Evolutionary conservation across 306 rosid genomes (phyloP).

Genomic region (Gastrolobium bilobum): DNA sequence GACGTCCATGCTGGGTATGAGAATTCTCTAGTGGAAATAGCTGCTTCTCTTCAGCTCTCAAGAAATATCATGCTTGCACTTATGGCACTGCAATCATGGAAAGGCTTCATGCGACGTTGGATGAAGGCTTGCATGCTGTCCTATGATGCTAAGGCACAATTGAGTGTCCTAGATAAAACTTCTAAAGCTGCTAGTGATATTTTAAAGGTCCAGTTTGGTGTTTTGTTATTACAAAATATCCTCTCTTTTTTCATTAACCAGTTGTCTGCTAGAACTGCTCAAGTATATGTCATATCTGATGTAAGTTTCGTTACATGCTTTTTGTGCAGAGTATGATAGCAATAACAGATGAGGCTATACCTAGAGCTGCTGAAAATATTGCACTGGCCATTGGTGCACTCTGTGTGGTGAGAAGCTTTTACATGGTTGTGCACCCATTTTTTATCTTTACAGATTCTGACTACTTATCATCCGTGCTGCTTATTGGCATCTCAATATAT

Average conservation of each 20-base stretch:
- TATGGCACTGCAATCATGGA: conserved; percentile 91
- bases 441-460: conserved; percentile 39
- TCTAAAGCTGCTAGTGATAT: conserved; percentile 82
- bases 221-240: conserved; percentile 44
- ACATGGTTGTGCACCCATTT: conserved; percentile 34
- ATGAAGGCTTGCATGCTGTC: conserved; percentile 69
- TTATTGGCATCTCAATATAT: conserved; percentile 32
- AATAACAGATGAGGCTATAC: conserved; percentile 77
- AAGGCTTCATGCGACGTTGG: conserved; percentile 85
- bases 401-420: conserved; percentile 73
- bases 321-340: conserved; percentile 72
- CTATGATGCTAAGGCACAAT: conserved; percentile 65
- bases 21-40: conserved; percentile 77
- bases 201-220: conserved; percentile 67
- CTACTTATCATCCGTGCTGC: conserved; percentile 25
- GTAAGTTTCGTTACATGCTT: conserved; percentile 41
- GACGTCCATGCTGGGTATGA: conserved; percentile 76
- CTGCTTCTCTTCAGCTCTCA: conserved; percentile 88
- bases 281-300: conserved; percentile 44
- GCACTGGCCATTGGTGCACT: conserved; percentile 97
- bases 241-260: conserved; percentile 1
- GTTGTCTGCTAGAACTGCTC: conserved; percentile 35
- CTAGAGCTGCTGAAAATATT: conserved; percentile 93
- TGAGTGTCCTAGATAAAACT: conserved; percentile 68
- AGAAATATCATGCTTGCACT: conserved; percentile 86